These are phyloP conservation scores for Paramecium primaurelia DNA, from an alignment of 73 alveolate species.

Conservation along the genomic window DNA sequence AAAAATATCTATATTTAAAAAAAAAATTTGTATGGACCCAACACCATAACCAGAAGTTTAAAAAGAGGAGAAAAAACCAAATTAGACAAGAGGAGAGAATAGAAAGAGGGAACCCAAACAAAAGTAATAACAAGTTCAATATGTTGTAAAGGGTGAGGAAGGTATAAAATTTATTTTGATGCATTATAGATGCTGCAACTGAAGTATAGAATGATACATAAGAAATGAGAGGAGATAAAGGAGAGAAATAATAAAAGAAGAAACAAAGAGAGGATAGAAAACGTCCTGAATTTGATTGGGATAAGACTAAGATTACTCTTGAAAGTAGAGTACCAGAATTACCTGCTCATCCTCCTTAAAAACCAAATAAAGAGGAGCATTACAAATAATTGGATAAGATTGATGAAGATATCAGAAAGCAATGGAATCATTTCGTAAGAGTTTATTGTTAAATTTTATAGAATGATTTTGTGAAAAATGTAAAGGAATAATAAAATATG, in stretches of 20 bases:
- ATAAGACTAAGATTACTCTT: conserved; percentile 16
- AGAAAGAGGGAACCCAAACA: neutral
- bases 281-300: conserved; percentile 39
- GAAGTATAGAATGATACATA: neutral
- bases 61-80: neutral
- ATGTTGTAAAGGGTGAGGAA: conserved; percentile 13
- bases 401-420: conserved; percentile 19
- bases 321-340: conserved; percentile 12
- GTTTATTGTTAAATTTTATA: neutral
- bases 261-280: neutral
- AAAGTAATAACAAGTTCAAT: neutral
- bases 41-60: conserved; percentile 5
- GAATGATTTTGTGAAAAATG: neutral
- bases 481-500: neutral
- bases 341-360: neutral
- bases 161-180: neutral
- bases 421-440: conserved; percentile 6
- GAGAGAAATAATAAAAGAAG: neutral
- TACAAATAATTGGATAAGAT: neutral
- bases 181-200: neutral
- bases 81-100: neutral
- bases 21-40: neutral
- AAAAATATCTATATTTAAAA: neutral
- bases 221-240: neutral
- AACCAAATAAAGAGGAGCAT: neutral